These are phyloP conservation scores for Evansstolkia leycettana DNA, from an alignment of 495 filamentous ascomycete species.

Conservation along the genomic window DNA sequence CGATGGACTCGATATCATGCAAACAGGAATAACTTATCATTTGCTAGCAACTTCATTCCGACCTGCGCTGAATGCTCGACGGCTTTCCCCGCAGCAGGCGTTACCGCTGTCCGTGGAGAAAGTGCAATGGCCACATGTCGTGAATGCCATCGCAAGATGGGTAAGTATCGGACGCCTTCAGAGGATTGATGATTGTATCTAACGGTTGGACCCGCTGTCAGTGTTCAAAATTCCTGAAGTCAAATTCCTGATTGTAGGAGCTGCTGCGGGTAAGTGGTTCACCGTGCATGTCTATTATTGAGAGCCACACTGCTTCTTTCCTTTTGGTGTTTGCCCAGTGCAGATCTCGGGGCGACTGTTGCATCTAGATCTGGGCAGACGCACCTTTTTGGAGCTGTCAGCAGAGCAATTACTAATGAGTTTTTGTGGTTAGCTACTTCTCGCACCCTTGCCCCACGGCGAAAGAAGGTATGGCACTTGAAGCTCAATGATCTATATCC, in stretches of 20 bases:
- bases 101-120: slow-evolving; percentile 64
- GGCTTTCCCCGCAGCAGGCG: slow-evolving; percentile 45
- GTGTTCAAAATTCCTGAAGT: slow-evolving; percentile 67
- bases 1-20: too few relatives aligned
- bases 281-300: background rate
- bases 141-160: slow-evolving; percentile 74
- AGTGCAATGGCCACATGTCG: slow-evolving; percentile 67
- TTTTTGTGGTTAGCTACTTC: slow-evolving; percentile 18
- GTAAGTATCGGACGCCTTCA: slow-evolving; percentile 19
- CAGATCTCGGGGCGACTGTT: too few relatives aligned
- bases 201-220: slow-evolving; percentile 3
- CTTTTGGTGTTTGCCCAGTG: too few relatives aligned
- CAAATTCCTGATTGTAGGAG: slow-evolving; percentile 63
- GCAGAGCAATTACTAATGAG: slow-evolving; percentile 1
- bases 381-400: too few relatives aligned
- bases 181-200: background rate
- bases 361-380: too few relatives aligned
- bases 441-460: slow-evolving; percentile 31
- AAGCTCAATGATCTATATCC: background rate
- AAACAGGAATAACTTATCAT: background rate
- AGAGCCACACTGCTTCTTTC: too few relatives aligned
- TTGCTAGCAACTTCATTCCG: slow-evolving; percentile 61
- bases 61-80: slow-evolving; percentile 76
- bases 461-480: slow-evolving; percentile 33
- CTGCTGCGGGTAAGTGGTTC: slow-evolving; percentile 29